phyloP scores from a whole-genome alignment of 2,329 filamentous ascomycete genomes.

The Penicillium sp. region DNA sequence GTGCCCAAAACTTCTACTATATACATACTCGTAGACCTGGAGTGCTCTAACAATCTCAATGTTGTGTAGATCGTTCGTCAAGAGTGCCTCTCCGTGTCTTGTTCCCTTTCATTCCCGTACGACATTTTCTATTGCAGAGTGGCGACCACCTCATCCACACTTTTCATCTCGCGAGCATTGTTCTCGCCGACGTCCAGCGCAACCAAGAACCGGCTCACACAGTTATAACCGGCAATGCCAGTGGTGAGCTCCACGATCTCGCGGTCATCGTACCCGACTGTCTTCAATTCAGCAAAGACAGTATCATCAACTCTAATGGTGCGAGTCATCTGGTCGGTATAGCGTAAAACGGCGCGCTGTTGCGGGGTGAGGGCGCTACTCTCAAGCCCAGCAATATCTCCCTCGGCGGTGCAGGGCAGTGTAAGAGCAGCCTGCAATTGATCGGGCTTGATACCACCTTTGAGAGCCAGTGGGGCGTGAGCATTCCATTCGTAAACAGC shows the following conservation, averaged over 20 bases:
- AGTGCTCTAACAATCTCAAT: background rate
- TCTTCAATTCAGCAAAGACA: conserved; percentile 60
- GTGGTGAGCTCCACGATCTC: conserved; percentile 82
- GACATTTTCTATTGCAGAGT: conserved; percentile 7
- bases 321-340: conserved; percentile 80
- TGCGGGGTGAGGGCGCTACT: conserved; percentile 49
- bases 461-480: conserved; percentile 65
- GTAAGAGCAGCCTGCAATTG: conserved; percentile 52
- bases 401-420: conserved; percentile 48
- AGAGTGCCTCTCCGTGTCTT: too few species aligned
- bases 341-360: conserved; percentile 67
- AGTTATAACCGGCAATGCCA: conserved; percentile 85
- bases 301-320: conserved; percentile 65
- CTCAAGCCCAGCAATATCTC: conserved; percentile 29
- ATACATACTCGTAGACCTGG: background rate
- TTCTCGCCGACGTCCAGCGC: conserved; percentile 65
- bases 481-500: conserved; percentile 85
- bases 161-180: conserved; percentile 57
- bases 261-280: conserved; percentile 61
- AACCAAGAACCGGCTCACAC: conserved; percentile 80
- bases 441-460: conserved; percentile 32
- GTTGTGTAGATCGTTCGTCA: background rate
- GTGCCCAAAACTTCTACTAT: background rate
- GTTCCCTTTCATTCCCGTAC: background rate
- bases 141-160: conserved; percentile 63